Evolutionary conservation across 2,329 filamentous ascomycete species (phyloP), one percentile per base, ranked within the genome.

Genomic region (Trichoderma harzianum): DNA sequence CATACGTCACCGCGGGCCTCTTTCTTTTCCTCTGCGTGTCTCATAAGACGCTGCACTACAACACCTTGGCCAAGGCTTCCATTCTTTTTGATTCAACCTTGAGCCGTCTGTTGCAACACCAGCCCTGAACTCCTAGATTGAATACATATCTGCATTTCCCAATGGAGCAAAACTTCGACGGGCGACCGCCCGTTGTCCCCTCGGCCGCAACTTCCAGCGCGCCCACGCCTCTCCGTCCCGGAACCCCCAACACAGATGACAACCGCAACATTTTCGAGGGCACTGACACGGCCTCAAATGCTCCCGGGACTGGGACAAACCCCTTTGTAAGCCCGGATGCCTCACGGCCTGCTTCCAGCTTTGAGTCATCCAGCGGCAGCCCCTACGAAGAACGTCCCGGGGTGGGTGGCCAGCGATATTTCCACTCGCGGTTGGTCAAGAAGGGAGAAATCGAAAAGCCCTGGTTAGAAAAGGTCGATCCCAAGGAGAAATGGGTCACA

Each of bases 401-500:
- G 14, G 57, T 12, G 5, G 30, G 57, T 30, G 75, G 80, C 21
- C 83, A 85, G 75, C 84, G 86, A 68, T 94, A 91, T 82, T 95
- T 95, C 78, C 91, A 91, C 80, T 94, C 92, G 21, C 86, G 92
- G 72, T 85, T 92, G 73, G 87, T 95, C 39, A 88, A 86, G 79
- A 93, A 93, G 79, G 92, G 89, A 55, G 88, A 93, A 63, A 81
- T 93, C 3, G 91, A 94, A 79, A 91, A 93, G 82, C 92, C 93
- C 14, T 96, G 93, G 93, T 82, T 92, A 51, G 82, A 87, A n/a
- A 91, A 90, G 78, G 89, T 85, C 71, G 91, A 95, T 75, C 90
- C 91, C 14, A 92, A 90, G 79, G 92, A 95, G 85, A 96, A 94
- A 83, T 96, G 93, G 93, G 90, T 93, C 10, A 94, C 91, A 3